Evolutionary conservation across 352 stramenopile genomes (phyloP), one percentile per base, ranked within the genome.

Genomic region (Phytophthora multivora): DNA sequence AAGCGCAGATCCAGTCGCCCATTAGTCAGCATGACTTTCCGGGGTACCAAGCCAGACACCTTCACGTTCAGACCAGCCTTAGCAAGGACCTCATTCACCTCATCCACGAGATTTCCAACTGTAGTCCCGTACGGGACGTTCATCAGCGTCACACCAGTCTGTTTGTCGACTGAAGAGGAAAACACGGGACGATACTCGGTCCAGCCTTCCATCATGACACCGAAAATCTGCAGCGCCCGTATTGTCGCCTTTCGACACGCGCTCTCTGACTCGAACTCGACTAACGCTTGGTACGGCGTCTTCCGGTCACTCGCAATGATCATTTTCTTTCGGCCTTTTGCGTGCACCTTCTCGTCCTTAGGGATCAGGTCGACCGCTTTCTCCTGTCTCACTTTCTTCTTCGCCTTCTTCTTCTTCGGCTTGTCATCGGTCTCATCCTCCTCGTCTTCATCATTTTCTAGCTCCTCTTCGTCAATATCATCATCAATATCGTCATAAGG

Each of bases 131-230:
- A 93, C 18, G 87, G 85, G 7, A 96, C 80, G 49, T 89, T 83
- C 57, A 93, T 85, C 12, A 96, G 58, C 39, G 83, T 85, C 16
- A 96, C 72, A 15, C 78, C 63, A 19, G 68, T 73, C 51, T 84
- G 83, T 39, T 77, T 45, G 12, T 86, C 75, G 23, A 63, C 68
- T 0, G 64, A 42, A 2, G 82, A 83, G 43, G 83, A 80, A 53
- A 96, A 96, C 52, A 92, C 84, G 0, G 87, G 75, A 0, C 87
- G 87, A 51, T 90, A 88, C 67, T 96, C 83, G n/a, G 88, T 89
- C 73, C 72, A 91, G 49, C 84, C 86, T 18, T 51, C 68, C 80
- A 96, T 91, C 83, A 96, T 94, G 18, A 96, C 85, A 23, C 87
- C 87, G 56, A 96, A 96, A 58, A 96, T 96, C 71, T 91, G 83